Percentiles rank a stretch among this genome's conserved stretches.
Evolutionary conservation across 2,329 filamentous ascomycete genomes (phyloP).

Genomic region (Rhinocladiella mackenziei): DNA sequence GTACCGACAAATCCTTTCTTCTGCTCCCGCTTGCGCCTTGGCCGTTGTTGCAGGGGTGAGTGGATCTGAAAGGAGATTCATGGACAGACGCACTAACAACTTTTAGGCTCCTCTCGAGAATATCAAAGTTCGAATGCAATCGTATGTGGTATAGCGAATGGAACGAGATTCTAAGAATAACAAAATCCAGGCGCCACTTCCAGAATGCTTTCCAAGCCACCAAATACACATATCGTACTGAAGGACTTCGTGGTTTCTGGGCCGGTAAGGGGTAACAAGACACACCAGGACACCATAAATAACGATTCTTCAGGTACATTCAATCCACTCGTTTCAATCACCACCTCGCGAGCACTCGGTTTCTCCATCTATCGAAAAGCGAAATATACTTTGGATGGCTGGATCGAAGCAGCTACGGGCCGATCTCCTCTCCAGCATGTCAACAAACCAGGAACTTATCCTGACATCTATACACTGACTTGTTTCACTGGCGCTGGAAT

Average conservation of each 20-base stretch:
- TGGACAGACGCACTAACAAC: too few relatives aligned
- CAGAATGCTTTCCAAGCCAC: slow-evolving; percentile 41
- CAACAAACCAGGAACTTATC: slow-evolving; percentile 41
- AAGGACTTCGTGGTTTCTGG: slow-evolving; percentile 46
- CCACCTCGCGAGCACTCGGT: slow-evolving; percentile 43
- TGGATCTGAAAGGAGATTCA: slow-evolving; percentile 22
- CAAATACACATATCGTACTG: slow-evolving; percentile 45
- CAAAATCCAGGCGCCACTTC: slow-evolving; percentile 41
- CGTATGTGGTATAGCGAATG: slow-evolving; percentile 33
- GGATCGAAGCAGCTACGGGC: slow-evolving; percentile 40
- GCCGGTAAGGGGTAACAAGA: slow-evolving; percentile 36
- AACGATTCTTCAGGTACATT: slow-evolving; percentile 37
- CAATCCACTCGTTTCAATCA: slow-evolving; percentile 44
- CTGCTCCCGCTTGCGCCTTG: slow-evolving; percentile 42
- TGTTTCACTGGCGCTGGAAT: slow-evolving; percentile 44
- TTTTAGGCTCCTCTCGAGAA: slow-evolving; percentile 46
- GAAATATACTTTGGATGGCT: slow-evolving; percentile 41
- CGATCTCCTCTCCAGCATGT: slow-evolving; percentile 40
- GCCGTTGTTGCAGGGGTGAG: slow-evolving; percentile 46
- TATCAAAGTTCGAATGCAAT: slow-evolving; percentile 49
- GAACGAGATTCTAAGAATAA: slow-evolving; percentile 7
- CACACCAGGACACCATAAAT: slow-evolving; percentile 13
- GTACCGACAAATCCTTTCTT: slow-evolving; percentile 46
- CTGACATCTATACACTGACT: slow-evolving; percentile 39
- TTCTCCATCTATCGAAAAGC: slow-evolving; percentile 46